A percentile compares a stretch with the other conserved stretches of the same genome.
Conservation (phyloP, 768 basidiomycete genomes). For the Dictyophora rubrovolvata region DNA sequence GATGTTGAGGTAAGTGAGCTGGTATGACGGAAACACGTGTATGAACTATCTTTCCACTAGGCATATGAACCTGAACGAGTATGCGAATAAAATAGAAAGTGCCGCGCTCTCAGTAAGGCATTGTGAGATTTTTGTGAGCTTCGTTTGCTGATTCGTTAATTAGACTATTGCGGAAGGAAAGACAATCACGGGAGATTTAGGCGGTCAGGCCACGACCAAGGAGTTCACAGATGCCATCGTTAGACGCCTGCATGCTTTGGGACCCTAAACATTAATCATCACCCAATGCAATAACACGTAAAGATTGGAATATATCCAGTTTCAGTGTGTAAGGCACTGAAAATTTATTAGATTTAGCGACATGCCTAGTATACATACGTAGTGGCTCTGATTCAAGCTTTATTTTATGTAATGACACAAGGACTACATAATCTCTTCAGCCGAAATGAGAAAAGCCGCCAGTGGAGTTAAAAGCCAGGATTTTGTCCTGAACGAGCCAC, state of each 20-base stretch:
- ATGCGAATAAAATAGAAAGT: constrained; percentile 85
- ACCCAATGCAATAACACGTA: not conserved
- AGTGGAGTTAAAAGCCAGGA: too few relatives aligned
- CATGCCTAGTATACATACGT: too few relatives aligned
- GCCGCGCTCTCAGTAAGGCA: constrained; percentile 74
- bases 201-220: constrained; percentile 81
- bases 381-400: too few relatives aligned
- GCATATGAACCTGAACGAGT: constrained; percentile 83
- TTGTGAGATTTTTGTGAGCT: not conserved
- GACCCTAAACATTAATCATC: not conserved
- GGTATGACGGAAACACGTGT: constrained; percentile 4
- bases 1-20: constrained; percentile 76
- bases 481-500: not conserved
- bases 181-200: constrained; percentile 89
- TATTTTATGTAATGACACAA: too few relatives aligned
- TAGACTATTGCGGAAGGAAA: constrained; percentile 98
- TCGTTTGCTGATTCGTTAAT: constrained; percentile 9
- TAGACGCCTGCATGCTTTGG: constrained; percentile 38
- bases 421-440: too few relatives aligned
- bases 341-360: too few relatives aligned
- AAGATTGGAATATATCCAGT: too few relatives aligned
- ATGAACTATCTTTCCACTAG: constrained; percentile 31
- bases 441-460: too few relatives aligned
- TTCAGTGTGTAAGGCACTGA: too few relatives aligned
- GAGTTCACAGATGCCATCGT: constrained; percentile 90